Evolutionary conservation across 2,329 filamentous ascomycete species (phyloP).

Genomic region (Tolypocladium cylindrosporum): DNA sequence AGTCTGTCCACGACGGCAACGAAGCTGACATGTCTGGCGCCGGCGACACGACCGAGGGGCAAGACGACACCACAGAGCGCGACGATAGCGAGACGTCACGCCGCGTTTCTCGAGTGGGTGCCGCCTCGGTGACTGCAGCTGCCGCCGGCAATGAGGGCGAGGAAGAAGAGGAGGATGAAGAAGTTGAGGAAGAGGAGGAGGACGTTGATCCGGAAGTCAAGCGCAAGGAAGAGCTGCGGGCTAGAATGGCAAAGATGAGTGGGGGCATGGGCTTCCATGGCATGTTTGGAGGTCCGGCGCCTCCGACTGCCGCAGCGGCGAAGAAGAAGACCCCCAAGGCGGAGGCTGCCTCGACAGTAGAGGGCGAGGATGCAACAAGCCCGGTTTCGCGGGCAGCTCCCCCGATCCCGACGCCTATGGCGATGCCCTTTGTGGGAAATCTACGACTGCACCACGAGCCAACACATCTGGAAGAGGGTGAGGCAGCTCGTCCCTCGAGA

Average conservation of each 20-base stretch:
- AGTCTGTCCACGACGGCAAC: slow-evolving; percentile 47
- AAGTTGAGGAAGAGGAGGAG: slow-evolving; percentile 68
- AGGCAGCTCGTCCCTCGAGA: slow-evolving; percentile 12
- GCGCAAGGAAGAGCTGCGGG: slow-evolving; percentile 78
- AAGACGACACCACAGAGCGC: slow-evolving; percentile 54
- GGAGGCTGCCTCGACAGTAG: slow-evolving; percentile 28
- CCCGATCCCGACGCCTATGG: slow-evolving; percentile 50
- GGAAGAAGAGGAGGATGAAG: slow-evolving; percentile 54
- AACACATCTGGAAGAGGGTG: slow-evolving; percentile 26
- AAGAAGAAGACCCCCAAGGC: slow-evolving; percentile 41
- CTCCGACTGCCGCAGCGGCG: slow-evolving; percentile 45
- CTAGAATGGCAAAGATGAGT: slow-evolving; percentile 97
- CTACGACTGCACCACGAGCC: slow-evolving; percentile 36
- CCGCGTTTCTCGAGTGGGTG: slow-evolving; percentile 23
- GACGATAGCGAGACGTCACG: slow-evolving; percentile 57
- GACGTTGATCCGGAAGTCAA: slow-evolving; percentile 81
- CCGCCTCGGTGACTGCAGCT: slow-evolving; percentile 18
- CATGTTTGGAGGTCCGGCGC: slow-evolving; percentile 71
- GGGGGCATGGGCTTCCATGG: slow-evolving; percentile 95
- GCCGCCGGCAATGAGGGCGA: slow-evolving; percentile 52
- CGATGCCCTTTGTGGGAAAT: slow-evolving; percentile 63
- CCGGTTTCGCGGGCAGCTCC: slow-evolving; percentile 34
- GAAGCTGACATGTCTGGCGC: slow-evolving; percentile 57
- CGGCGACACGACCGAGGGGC: slow-evolving; percentile 53
- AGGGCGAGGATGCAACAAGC: slow-evolving; percentile 32